A percentile compares a stretch with the other conserved stretches of the same genome.
Conservation (phyloP, 192 early-diverging fungal genomes). For the Podila epigama region DNA sequence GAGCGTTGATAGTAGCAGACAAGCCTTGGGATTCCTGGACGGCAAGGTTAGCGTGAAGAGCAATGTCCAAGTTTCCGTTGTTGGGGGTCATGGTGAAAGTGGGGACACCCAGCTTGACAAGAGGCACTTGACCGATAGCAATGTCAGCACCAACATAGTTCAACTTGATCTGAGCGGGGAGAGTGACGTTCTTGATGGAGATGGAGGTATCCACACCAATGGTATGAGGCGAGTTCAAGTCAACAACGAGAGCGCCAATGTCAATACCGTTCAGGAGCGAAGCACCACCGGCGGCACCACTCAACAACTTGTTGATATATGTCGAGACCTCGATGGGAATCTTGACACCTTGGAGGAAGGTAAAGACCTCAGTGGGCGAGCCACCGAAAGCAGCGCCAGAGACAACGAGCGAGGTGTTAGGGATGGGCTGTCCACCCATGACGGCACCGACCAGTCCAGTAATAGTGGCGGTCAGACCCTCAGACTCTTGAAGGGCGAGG, state of each 20-base stretch:
- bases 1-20: conserved; percentile 6
- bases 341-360: conserved; percentile 12
- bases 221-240: conserved; percentile 21
- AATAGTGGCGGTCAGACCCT: conserved; percentile 11
- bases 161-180: conserved; percentile 14
- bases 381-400: conserved; percentile 16
- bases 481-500: conserved; percentile 6
- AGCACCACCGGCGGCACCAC: conserved; percentile 1
- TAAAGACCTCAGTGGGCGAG: conserved; percentile 10
- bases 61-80: not conserved
- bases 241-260: conserved; percentile 6
- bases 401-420: not conserved
- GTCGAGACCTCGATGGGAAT: conserved; percentile 17
- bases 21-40: conserved; percentile 4
- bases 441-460: conserved; percentile 7
- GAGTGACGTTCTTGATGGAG: conserved; percentile 15
- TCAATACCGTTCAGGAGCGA: conserved; percentile 5
- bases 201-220: conserved; percentile 16
- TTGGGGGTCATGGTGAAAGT: conserved; percentile 10
- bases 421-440: conserved; percentile 11
- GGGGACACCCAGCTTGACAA: conserved; percentile 10
- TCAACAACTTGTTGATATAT: conserved; percentile 3
- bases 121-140: not conserved
- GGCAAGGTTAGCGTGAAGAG: conserved; percentile 2
- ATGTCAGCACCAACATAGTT: conserved; percentile 26